These are phyloP conservation scores for Fusarium redolens DNA, from an alignment of 2,329 filamentous ascomycete genomes.

Conservation along the genomic window DNA sequence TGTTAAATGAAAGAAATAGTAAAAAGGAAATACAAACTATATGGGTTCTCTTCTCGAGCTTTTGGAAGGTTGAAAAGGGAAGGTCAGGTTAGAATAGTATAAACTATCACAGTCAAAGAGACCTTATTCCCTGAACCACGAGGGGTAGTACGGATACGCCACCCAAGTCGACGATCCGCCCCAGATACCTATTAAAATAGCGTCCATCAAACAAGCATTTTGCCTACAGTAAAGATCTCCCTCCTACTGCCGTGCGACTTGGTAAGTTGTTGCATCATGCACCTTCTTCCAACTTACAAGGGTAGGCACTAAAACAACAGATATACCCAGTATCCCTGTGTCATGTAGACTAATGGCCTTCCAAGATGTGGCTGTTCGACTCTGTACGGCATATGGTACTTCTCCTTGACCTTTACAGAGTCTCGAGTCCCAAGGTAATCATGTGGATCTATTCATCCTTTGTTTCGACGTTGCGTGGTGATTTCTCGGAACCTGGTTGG, in stretches of 20 bases:
- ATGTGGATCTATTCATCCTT: slow-evolving; percentile 7
- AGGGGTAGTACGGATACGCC: neutral
- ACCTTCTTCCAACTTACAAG: neutral
- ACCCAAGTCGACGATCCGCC: slow-evolving; percentile 6
- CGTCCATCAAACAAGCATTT: neutral
- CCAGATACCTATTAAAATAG: neutral
- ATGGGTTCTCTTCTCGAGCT: neutral
- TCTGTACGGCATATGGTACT: neutral
- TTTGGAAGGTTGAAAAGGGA: neutral
- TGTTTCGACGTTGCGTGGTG: slow-evolving; percentile 5
- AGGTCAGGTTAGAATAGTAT: neutral
- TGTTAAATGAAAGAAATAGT: neutral
- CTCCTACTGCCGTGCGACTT: neutral
- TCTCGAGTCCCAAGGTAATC: neutral
- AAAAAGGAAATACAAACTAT: neutral
- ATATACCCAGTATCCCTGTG: neutral
- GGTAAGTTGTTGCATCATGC: neutral
- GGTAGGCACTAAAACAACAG: neutral
- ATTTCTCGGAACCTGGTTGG: slow-evolving; percentile 5
- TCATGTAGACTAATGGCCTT: neutral
- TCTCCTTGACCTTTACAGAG: neutral
- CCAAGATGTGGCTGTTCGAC: neutral
- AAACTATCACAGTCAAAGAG: no score
- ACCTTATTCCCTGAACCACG: neutral
- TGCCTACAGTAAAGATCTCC: neutral